These are phyloP conservation scores for Podospora tetraspora DNA, from an alignment of 495 filamentous ascomycete species.

Conservation along the genomic window DNA sequence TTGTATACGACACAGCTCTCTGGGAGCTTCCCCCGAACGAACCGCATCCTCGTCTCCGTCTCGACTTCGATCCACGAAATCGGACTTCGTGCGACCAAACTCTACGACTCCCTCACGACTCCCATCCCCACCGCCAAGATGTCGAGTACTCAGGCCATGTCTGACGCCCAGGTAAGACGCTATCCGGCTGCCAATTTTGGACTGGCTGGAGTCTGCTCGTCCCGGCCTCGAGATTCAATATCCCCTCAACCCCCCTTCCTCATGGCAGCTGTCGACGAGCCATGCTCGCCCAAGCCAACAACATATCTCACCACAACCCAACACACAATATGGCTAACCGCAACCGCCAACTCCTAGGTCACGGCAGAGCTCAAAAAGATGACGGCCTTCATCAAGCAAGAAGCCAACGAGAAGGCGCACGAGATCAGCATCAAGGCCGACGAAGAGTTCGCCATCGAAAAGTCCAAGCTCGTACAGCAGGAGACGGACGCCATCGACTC, in stretches of 20 bases:
- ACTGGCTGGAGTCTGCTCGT: neutral
- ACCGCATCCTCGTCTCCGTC: neutral
- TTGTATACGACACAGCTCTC: slow-evolving; percentile 1
- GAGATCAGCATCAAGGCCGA: slow-evolving; percentile 98
- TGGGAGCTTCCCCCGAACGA: neutral
- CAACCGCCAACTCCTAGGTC: slow-evolving; percentile 53
- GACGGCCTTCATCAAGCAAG: slow-evolving; percentile 99
- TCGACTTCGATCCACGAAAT: neutral
- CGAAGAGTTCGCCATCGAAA: slow-evolving; percentile 97
- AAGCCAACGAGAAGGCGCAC: slow-evolving; percentile 91
- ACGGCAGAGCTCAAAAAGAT: slow-evolving; percentile 96
- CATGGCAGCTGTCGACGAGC: neutral
- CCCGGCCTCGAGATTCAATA: neutral
- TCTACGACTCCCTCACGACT: slow-evolving; percentile 21
- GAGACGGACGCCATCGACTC: slow-evolving; percentile 90
- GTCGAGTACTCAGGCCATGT: slow-evolving; percentile 89
- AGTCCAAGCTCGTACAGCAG: slow-evolving; percentile 93
- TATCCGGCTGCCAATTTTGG: neutral
- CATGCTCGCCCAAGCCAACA: neutral
- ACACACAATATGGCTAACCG: neutral
- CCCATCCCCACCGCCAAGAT: slow-evolving; percentile 52
- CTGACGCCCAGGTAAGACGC: slow-evolving; percentile 83
- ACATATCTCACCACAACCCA: neutral
- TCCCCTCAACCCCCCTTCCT: slow-evolving; percentile 7
- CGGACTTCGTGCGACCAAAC: slow-evolving; percentile 1